Base-by-base conservation (phyloP, 2,329 filamentous ascomycete species). In the Parasarocladium wereldwijsianum region DNA sequence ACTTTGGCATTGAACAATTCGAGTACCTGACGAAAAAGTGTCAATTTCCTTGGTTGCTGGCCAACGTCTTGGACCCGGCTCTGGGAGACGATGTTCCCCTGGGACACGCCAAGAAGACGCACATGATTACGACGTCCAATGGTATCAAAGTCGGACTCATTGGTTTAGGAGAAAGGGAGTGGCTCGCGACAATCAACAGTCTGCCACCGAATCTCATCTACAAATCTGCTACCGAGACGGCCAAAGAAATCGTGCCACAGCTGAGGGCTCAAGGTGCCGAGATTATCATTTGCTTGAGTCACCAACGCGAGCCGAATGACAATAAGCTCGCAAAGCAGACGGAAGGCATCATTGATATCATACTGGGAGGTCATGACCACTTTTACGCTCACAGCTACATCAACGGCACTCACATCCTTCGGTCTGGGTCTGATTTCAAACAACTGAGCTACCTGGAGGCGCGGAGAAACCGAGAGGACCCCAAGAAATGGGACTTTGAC, bases 401-500 rank as follows among this genome's bases (percentile, higher is more conserved):
- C 49, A 85, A 86, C 36, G 77, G 76, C 7, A 81, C 72, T 1
- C 85, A 93, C 43, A 70, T 93, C 3, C 59, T 94, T n/a, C 71
- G 86, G 2, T 92, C 82, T 0, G 85, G 86, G 1, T 83, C 76
- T 12, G 86, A 94, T 50, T 94, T 93, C 56, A 92, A 90, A 54
- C 81, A 94, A 48, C 60, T 93, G 19, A 90, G 81, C 46, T 93
- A 93, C 46, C 67, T 94, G 31, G 82, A 93, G 50, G 79, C 72
- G 2, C 70, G 81, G 41, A 64, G 70, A 14, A 71, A 66, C 38
- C 34, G 48, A 1, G 42, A 58, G 44, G 43, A 46, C 12, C 38
- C 46, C 11, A 46, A 43, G 11, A 65, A 66, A 12, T 93, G 84
- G 84, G 71, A 87, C 38, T 76, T 92, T 40, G 70, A 76, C 37